Evolutionary conservation across 495 filamentous ascomycete genomes (phyloP).

Genomic region (Pseudevernia furfuracea): DNA sequence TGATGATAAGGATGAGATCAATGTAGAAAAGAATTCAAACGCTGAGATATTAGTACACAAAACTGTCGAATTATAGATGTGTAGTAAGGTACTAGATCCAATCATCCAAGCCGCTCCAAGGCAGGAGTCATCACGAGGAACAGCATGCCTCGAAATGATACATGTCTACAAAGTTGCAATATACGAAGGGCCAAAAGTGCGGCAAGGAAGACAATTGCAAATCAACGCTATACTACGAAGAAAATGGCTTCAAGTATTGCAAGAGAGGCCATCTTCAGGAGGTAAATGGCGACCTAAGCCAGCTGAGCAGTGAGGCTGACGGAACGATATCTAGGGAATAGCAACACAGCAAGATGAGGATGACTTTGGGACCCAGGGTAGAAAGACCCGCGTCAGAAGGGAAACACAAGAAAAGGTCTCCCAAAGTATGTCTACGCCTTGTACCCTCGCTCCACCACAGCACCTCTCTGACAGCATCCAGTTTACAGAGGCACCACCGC

Average conservation of each 20-base stretch:
- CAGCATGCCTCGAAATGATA: background rate
- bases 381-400: conserved; percentile 47
- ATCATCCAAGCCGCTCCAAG: background rate
- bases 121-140: background rate
- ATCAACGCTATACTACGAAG: conserved; percentile 51
- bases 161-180: conserved; percentile 38
- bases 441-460: background rate
- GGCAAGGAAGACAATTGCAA: conserved; percentile 55
- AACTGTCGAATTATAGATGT: background rate
- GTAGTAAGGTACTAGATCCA: too few species aligned
- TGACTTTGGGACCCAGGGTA: conserved; percentile 59
- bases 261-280: conserved; percentile 58
- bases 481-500: conserved; percentile 56
- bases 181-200: conserved; percentile 50
- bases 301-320: background rate
- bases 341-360: conserved; percentile 55
- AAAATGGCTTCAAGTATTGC: conserved; percentile 60
- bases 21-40: conserved; percentile 24
- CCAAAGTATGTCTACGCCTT: conserved; percentile 36
- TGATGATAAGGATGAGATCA: conserved; percentile 20
- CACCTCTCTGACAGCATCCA: conserved; percentile 27
- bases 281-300: conserved; percentile 27
- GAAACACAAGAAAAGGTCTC: conserved; percentile 44
- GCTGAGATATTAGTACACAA: background rate
- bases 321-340: conserved; percentile 28